Conservation (phyloP, 2,329 filamentous ascomycete species). For the Diaporthe sp. region DNA sequence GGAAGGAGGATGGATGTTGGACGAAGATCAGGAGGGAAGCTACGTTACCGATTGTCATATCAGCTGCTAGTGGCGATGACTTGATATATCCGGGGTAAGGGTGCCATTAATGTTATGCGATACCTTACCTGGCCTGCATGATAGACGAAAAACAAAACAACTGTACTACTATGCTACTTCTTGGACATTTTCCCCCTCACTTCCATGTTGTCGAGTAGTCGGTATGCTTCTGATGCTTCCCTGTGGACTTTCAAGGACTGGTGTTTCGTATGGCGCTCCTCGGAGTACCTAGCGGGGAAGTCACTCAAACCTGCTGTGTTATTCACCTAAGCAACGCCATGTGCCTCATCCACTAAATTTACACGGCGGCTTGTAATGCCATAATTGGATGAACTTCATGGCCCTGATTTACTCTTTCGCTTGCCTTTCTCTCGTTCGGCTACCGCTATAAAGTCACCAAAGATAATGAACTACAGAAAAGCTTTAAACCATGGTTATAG, state of each 20-base stretch:
- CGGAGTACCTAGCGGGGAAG: neutral
- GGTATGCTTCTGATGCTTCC: too few species aligned
- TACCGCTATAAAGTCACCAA: too few species aligned
- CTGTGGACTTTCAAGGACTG: neutral
- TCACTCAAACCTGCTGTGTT: neutral
- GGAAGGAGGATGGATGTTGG: too few species aligned
- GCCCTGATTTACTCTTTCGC: too few species aligned
- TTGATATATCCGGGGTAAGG: constrained; percentile 28
- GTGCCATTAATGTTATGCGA: constrained; percentile 28
- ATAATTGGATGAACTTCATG: too few species aligned
- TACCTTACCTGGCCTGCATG: constrained; percentile 30
- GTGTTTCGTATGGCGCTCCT: neutral
- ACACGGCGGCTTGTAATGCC: too few species aligned
- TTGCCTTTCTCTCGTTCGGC: too few species aligned
- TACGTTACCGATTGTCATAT: constrained; percentile 27
- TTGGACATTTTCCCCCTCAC: constrained; percentile 1
- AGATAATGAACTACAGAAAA: too few species aligned
- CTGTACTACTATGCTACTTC: constrained; percentile 34
- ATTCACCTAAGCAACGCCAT: neutral
- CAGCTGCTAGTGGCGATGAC: constrained; percentile 29
- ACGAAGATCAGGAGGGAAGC: neutral
- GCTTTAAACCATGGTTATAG: neutral
- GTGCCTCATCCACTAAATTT: neutral
- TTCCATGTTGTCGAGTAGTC: rapidly evolving
- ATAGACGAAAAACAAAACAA: constrained; percentile 32